phyloP scores from a whole-genome alignment of 768 basidiomycete species.

The Lactarius psammicola region DNA sequence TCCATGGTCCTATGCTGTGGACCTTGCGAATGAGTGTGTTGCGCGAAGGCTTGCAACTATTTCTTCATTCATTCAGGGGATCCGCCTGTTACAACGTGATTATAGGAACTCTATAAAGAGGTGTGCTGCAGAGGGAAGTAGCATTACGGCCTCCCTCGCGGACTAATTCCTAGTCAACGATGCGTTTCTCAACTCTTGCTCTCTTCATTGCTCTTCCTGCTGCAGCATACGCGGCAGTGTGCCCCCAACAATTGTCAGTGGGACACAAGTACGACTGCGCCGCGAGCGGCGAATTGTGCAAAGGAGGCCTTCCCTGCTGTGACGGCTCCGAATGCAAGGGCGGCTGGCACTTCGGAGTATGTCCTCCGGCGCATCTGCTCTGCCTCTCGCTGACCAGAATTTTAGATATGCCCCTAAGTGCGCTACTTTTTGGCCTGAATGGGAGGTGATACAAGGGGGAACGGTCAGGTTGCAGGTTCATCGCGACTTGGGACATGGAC shows the following conservation, averaged over 20 bases:
- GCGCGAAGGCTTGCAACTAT: too few species aligned
- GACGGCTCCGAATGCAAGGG: background rate
- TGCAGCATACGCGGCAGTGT: conserved; percentile 7
- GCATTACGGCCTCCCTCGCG: background rate
- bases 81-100: background rate
- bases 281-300: background rate
- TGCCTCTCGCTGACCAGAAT: too few species aligned
- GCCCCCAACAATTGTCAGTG: background rate
- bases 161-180: background rate
- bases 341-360: too few species aligned
- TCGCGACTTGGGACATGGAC: too few species aligned
- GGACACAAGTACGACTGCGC: background rate
- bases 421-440: too few species aligned
- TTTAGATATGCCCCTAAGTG: too few species aligned
- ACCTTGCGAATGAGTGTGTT: too few species aligned
- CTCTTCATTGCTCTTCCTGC: conserved; percentile 1
- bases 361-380: too few species aligned
- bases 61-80: background rate
- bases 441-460: too few species aligned
- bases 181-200: conserved; percentile 8
- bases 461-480: too few species aligned
- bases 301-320: background rate
- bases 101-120: background rate
- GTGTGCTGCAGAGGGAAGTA: background rate
- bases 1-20: too few species aligned